These are phyloP conservation scores for Lecanicillium sp. DNA, from an alignment of 2,329 filamentous ascomycete genomes.

Conservation along the genomic window DNA sequence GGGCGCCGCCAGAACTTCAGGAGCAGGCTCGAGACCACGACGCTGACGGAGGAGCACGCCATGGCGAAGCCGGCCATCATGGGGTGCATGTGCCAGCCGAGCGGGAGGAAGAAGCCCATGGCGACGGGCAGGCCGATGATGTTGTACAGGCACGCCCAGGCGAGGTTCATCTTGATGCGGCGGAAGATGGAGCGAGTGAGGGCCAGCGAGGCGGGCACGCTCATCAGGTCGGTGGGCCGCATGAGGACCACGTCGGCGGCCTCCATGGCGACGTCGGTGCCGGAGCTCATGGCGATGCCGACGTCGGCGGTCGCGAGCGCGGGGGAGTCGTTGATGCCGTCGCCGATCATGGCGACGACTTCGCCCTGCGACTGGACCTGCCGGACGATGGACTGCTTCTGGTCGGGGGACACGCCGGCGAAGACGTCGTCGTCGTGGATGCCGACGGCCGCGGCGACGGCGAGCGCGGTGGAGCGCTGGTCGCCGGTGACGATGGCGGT, in stretches of 20 bases:
- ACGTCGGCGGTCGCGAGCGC: conserved; percentile 88
- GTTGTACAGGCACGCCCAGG: conserved; percentile 94
- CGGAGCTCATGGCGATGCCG: conserved; percentile 85
- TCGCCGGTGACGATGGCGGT: conserved; percentile 93
- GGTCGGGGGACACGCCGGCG: conserved; percentile 81
- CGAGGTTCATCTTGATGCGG: conserved; percentile 88
- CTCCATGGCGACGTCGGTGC: conserved; percentile 96
- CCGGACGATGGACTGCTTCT: conserved; percentile 82
- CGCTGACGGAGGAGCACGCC: conserved; percentile 84
- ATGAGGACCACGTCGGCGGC: conserved; percentile 95
- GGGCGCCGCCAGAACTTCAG: conserved; percentile 84
- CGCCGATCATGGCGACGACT: conserved; percentile 91
- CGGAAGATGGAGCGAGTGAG: conserved; percentile 80
- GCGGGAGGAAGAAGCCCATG: conserved; percentile 91
- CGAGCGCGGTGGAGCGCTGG: conserved; percentile 73
- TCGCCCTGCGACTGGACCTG: conserved; percentile 69
- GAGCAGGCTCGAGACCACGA: conserved; percentile 76
- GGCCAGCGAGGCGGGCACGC: conserved; percentile 80
- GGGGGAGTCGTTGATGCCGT: conserved; percentile 97
- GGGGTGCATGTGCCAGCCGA: conserved; percentile 81
- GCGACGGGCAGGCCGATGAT: conserved; percentile 85
- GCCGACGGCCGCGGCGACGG: conserved; percentile 76
- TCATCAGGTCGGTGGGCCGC: conserved; percentile 84
- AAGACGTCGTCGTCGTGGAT: conserved; percentile 71
- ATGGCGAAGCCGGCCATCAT: conserved; percentile 95